Percentiles rank a stretch among this genome's conserved stretches.
Conservation (phyloP, 257 asterid species). For the Solanum tarapatanum region DNA sequence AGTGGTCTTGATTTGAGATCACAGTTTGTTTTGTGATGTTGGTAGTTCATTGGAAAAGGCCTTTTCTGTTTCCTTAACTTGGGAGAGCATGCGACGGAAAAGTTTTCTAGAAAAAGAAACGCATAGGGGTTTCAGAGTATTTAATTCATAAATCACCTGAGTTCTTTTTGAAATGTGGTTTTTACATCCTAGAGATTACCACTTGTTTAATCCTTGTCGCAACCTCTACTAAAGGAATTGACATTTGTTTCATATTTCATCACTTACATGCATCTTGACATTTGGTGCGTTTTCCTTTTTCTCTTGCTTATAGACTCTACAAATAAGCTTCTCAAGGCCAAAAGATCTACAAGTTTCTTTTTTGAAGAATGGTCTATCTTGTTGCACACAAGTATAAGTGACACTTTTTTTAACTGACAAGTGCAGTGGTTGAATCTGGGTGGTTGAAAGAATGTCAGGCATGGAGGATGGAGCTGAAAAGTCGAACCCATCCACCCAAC, state of each 20-base stretch:
- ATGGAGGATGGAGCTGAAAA: slow-evolving; percentile 58
- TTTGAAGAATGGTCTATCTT: background rate
- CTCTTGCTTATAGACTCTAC: background rate
- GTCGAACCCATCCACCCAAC: slow-evolving; percentile 46
- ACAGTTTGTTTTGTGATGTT: background rate
- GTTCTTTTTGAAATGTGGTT: background rate
- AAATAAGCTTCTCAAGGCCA: background rate
- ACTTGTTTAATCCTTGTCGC: background rate
- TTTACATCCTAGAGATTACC: background rate
- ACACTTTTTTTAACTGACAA: background rate
- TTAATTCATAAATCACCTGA: background rate
- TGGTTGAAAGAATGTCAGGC: slow-evolving; percentile 54
- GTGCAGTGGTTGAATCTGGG: slow-evolving; percentile 19
- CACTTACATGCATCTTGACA: background rate
- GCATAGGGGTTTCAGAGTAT: background rate
- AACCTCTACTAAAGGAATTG: background rate
- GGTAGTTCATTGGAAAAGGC: background rate
- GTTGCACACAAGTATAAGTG: slow-evolving; percentile 39
- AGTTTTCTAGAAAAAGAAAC: background rate
- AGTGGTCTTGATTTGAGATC: background rate
- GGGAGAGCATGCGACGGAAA: background rate
- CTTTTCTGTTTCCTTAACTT: background rate
- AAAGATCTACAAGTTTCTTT: background rate
- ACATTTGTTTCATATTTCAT: background rate
- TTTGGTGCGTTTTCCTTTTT: background rate